Conservation (phyloP, 352 stramenopile genomes). For the Phytophthora pinifolia region DNA sequence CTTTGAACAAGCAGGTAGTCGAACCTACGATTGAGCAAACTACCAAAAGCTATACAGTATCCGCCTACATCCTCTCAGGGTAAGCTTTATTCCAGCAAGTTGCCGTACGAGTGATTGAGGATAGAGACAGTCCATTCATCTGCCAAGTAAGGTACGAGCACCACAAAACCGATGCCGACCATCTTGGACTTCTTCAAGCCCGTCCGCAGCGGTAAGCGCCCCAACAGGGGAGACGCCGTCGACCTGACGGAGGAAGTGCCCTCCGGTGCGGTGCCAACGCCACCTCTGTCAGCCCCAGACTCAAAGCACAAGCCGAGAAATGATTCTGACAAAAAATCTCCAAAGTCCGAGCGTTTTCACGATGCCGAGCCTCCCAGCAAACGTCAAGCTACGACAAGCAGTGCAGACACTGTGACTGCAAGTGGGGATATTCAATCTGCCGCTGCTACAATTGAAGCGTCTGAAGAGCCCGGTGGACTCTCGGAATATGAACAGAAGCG, state of each 20-base stretch:
- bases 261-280: not conserved
- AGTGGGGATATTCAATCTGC: not conserved
- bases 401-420: not conserved
- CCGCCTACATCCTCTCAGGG: too few species aligned
- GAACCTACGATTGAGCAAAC: too few species aligned
- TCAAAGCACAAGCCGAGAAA: slow-evolving; percentile 2
- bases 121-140: not conserved
- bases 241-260: not conserved
- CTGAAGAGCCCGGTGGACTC: slow-evolving; percentile 1
- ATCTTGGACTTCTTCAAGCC: slow-evolving; percentile 37
- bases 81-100: too few species aligned
- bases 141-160: too few species aligned
- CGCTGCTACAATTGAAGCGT: not conserved
- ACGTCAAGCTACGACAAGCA: slow-evolving; percentile 1
- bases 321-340: not conserved
- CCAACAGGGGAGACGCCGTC: not conserved
- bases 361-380: slow-evolving; percentile 6
- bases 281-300: not conserved
- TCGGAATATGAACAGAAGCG: slow-evolving; percentile 57
- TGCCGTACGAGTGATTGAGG: too few species aligned
- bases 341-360: not conserved
- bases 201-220: slow-evolving; percentile 12
- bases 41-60: too few species aligned
- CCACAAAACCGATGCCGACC: slow-evolving; percentile 13
- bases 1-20: too few species aligned